These are phyloP conservation scores for Hypoxylon crocopeplum DNA, from an alignment of 495 filamentous ascomycete species.

Conservation along the genomic window DNA sequence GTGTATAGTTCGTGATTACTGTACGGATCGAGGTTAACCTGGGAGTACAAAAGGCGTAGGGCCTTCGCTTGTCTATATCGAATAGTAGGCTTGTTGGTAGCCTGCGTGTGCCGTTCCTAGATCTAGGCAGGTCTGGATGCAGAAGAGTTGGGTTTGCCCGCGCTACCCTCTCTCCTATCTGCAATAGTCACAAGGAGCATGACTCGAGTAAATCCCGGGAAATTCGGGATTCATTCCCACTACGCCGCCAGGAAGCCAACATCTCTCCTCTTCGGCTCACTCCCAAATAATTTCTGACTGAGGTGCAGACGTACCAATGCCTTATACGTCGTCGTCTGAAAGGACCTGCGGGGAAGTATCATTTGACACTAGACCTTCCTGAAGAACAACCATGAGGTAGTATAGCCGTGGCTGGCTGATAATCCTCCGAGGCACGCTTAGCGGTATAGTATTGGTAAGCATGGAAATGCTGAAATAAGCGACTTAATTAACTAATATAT, in stretches of 20 bases:
- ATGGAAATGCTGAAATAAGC: slow-evolving; percentile 21
- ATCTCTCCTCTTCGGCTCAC: slow-evolving; percentile 6
- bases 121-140: slow-evolving; percentile 31
- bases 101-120: slow-evolving; percentile 12
- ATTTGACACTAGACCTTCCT: slow-evolving; percentile 12
- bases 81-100: slow-evolving; percentile 4
- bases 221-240: slow-evolving; percentile 25
- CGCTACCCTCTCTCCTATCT: slow-evolving; percentile 17
- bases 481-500: slow-evolving; percentile 17
- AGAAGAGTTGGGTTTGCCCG: slow-evolving; percentile 15
- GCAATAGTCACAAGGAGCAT: slow-evolving; percentile 19
- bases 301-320: slow-evolving; percentile 12
- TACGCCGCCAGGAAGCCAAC: background rate
- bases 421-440: slow-evolving; percentile 11
- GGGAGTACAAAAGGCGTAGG: too few relatives aligned
- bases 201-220: slow-evolving; percentile 31
- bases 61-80: too few relatives aligned
- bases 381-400: slow-evolving; percentile 13
- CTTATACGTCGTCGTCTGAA: slow-evolving; percentile 8
- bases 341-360: slow-evolving; percentile 11
- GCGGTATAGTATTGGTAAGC: slow-evolving; percentile 17
- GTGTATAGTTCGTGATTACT: too few relatives aligned
- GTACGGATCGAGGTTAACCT: slow-evolving; percentile 5
- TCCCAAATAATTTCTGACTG: slow-evolving; percentile 16
- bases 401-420: slow-evolving; percentile 1